These are phyloP conservation scores for Cutaneotrichosporon daszewskae DNA, from an alignment of 1,284 basidiomycete genomes.

Conservation along the genomic window DNA sequence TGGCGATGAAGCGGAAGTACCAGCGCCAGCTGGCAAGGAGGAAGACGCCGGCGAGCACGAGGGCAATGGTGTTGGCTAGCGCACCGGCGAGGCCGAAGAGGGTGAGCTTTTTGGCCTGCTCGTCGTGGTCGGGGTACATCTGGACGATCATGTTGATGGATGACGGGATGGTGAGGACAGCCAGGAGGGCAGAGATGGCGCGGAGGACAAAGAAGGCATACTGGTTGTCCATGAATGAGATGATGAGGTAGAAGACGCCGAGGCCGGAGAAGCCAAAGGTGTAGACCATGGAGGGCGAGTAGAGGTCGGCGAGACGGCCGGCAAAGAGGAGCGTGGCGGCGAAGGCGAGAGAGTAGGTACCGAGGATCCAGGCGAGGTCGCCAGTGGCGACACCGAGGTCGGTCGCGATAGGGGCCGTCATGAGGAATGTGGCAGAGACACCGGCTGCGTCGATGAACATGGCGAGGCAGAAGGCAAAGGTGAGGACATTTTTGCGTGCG, in stretches of 20 bases:
- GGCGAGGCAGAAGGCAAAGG: conserved; percentile 24
- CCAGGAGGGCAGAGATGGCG: conserved; percentile 37
- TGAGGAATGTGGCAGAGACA: conserved; percentile 38
- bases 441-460: conserved; percentile 40
- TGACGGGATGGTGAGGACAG: conserved; percentile 40
- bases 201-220: conserved; percentile 45
- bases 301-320: conserved; percentile 40
- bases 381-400: conserved; percentile 25
- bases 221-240: conserved; percentile 41
- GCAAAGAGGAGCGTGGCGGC: conserved; percentile 37
- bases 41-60: conserved; percentile 43
- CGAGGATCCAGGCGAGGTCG: conserved; percentile 40
- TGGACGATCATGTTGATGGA: conserved; percentile 45
- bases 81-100: conserved; percentile 43
- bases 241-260: conserved; percentile 41
- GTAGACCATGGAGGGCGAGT: conserved; percentile 38
- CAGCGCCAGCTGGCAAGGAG: conserved; percentile 40
- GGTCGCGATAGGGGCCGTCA: conserved; percentile 37
- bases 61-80: conserved; percentile 26
- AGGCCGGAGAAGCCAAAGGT: conserved; percentile 39
- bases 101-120: conserved; percentile 39
- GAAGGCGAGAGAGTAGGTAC: conserved; percentile 29
- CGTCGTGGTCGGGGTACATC: conserved; percentile 37
- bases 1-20: conserved; percentile 43
- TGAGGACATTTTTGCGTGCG: conserved; percentile 14